Base-by-base conservation (phyloP, 2,329 filamentous ascomycete species). In the Dendryphion nanum region DNA sequence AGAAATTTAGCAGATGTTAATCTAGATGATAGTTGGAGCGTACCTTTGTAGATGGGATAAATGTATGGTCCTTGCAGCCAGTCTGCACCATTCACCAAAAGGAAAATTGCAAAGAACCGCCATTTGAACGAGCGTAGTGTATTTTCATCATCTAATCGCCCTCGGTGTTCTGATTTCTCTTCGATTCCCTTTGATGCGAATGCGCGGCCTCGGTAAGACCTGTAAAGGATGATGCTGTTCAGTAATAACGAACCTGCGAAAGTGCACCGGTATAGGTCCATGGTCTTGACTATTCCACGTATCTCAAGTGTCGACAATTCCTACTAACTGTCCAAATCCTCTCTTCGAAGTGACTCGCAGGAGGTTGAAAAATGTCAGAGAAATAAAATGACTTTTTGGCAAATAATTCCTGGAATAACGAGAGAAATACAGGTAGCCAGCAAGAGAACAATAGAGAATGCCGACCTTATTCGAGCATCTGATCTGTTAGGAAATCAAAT, bases 31-130 rank as follows among this genome's bases (percentile, higher is more conserved):
- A 26, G 23, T 10, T 26, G n/a, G 10, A 8, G 10, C 45, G 10
- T 30, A 59, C 59, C 70, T 57, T 72, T 75, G 61, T 76, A 77
- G 7, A 76, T 68, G 4, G 72, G 71, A 47, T 77, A 77, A 28
- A 75, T 71, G 36, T 75, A 72, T 4, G 73, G 72, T 1, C 72
- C 68, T 54, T 74, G 70, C 3, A 74, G 53, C 70, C 71, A 74
- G 45, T 73, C 71, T 14, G 71, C 68, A 20, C 66, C 67, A 45
- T 68, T 65, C 7, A 68, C 70, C 6, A 73, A 53, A 7, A 63
- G 51, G 35, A 72, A 73, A 6, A 70, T 69, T n/a, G 63, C 57
- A 38, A 73, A 68, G 56, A 70, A 73, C 13, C 57, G 48, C 39
- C 50, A 53, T 51, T 71, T 71, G 42, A 72, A 62, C 30, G 61